Evolutionary conservation across 352 stramenopile genomes (phyloP), one percentile per base, ranked within the genome.

Genomic region (Phytophthora capsici): DNA sequence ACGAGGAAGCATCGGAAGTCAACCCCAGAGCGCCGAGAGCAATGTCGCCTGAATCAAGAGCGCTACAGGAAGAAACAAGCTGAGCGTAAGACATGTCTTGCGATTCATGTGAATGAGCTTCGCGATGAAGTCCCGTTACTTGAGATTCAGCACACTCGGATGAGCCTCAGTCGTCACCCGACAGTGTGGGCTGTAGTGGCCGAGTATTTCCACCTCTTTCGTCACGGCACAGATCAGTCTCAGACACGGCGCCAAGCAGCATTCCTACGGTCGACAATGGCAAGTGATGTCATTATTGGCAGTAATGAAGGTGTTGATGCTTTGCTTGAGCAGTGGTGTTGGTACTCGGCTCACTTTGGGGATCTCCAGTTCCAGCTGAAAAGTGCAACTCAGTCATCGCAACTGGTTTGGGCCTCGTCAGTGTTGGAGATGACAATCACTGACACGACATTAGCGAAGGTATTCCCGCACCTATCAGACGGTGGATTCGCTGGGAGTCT

Each of bases 191-290:
- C 36, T 4, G 34, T 37, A 23, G 16, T 48, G 3, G 16, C 13
- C 34, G 19, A 48, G 41, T 48, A 48, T 9, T 48, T 30, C 26
- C 19, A 48, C 14, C 7, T 48, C 41, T 48, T 48, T 17, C 9
- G 6, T 10, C 9, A 48, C 19, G 41, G 41, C 4, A 14, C 10
- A 13, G 36, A 41, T 5, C 9, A n/a, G 6, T 13, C 8, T 10
- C 41, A 48, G 8, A 14, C n/a, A 19, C 26, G 19, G 8, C 17
- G 28, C 7, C 69, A 71, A 36, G 37, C 62, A 14, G 49, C 25
- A 10, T 71, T 75, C 20, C 38, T 78, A 5, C 22, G 30, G n/a
- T 47, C 45, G 2, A 26, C 47, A 10, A 58, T 71, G 54, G 17
- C 32, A 8, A 26, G 36, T 7, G 49, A 71, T 14, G 32, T 78